Evolutionary conservation across 1,284 basidiomycete species (phyloP).

Genomic region (Cutaneotrichosporon curvatum): DNA sequence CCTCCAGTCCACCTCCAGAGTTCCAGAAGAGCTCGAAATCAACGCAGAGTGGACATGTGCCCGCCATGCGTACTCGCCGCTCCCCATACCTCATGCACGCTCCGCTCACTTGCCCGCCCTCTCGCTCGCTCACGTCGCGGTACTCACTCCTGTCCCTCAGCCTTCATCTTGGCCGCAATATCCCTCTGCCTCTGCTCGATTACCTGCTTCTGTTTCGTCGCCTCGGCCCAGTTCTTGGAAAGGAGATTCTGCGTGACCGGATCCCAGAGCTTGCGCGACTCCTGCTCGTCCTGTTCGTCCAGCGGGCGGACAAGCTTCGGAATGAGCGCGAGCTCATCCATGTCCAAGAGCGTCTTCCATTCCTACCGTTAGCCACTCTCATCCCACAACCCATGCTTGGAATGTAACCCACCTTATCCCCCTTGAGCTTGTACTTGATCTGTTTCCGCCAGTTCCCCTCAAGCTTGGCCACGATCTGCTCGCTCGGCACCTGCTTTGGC

Average conservation of each 20-base stretch:
- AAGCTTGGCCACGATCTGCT: slow-evolving; percentile 69
- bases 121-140: not conserved
- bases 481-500: slow-evolving; percentile 79
- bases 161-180: slow-evolving; percentile 72
- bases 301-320: slow-evolving; percentile 80
- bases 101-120: no score
- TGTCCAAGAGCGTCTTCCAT: slow-evolving; percentile 65
- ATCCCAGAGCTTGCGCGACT: slow-evolving; percentile 85
- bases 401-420: slow-evolving; percentile 48
- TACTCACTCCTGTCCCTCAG: slow-evolving; percentile 66
- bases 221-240: slow-evolving; percentile 79
- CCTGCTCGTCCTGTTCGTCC: slow-evolving; percentile 66
- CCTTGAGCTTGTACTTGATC: slow-evolving; percentile 72
- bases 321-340: slow-evolving; percentile 65
- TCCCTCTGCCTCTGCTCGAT: slow-evolving; percentile 89
- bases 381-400: no score
- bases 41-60: no score
- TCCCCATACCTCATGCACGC: no score
- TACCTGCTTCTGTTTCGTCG: slow-evolving; percentile 74
- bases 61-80: no score
- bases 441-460: slow-evolving; percentile 82
- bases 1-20: no score
- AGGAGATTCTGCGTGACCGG: slow-evolving; percentile 69
- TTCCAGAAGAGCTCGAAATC: no score
- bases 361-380: slow-evolving; percentile 46